Conservation (phyloP, 768 basidiomycete species). For the Austroboletus eburneus region DNA sequence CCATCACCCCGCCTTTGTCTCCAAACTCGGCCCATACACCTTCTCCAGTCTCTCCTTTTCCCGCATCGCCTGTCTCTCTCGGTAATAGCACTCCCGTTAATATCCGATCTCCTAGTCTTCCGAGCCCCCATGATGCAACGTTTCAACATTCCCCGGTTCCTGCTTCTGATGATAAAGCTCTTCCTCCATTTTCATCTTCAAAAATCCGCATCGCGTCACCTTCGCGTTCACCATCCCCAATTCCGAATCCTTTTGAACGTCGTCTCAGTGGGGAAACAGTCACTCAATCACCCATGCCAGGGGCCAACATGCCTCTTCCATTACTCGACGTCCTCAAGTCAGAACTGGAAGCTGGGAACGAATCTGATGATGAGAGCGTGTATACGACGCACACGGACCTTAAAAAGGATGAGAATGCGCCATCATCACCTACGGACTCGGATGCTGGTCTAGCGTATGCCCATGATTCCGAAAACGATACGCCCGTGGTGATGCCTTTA, state of each 20-base stretch:
- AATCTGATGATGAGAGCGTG: slow-evolving; percentile 33
- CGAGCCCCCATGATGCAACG: slow-evolving; percentile 19
- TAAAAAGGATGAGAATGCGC: slow-evolving; percentile 14
- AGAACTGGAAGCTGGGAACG: slow-evolving; percentile 19
- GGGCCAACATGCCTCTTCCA: slow-evolving; percentile 37
- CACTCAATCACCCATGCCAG: slow-evolving; percentile 20
- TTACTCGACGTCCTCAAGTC: slow-evolving; percentile 55
- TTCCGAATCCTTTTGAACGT: slow-evolving; percentile 93
- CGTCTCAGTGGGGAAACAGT: slow-evolving; percentile 72
- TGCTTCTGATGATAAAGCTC: slow-evolving; percentile 15
- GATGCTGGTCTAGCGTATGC: slow-evolving; percentile 39
- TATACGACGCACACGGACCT: slow-evolving; percentile 30
- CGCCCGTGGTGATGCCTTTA: slow-evolving; percentile 29
- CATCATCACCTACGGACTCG: slow-evolving; percentile 25
- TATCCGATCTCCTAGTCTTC: slow-evolving; percentile 14
- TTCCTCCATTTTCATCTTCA: slow-evolving; percentile 18
- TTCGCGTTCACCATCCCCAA: slow-evolving; percentile 29
- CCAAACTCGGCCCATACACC: slow-evolving; percentile 30
- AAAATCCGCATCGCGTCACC: slow-evolving; percentile 26
- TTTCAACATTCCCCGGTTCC: slow-evolving; percentile 3
- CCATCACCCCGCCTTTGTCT: slow-evolving; percentile 32
- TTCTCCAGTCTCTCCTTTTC: slow-evolving; percentile 33
- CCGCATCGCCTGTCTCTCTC: slow-evolving; percentile 22
- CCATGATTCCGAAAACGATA: slow-evolving; percentile 31
- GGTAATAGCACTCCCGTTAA: slow-evolving; percentile 10